These are phyloP conservation scores for Conringia planisiliqua DNA, from an alignment of 345 rosid genomes.

Conservation along the genomic window DNA sequence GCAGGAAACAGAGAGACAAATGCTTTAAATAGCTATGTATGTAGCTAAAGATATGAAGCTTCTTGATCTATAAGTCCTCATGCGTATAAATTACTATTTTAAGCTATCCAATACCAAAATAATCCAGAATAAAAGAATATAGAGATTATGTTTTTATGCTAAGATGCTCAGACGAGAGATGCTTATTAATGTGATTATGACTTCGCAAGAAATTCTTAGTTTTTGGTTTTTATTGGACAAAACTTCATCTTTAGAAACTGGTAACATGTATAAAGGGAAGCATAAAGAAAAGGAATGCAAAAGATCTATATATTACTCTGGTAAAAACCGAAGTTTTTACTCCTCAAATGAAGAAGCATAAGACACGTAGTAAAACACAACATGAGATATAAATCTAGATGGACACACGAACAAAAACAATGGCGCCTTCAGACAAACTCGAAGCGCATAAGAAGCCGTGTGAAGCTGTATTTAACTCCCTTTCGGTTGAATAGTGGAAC, in stretches of 20 bases:
- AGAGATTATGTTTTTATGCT: background rate
- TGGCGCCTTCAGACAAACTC: conserved; percentile 41
- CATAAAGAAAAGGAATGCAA: background rate
- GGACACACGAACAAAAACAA: conserved; percentile 17
- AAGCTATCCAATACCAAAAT: conserved; percentile 15
- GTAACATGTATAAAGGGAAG: background rate
- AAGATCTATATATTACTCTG: background rate
- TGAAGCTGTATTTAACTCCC: conserved; percentile 51
- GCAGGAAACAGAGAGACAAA: conserved; percentile 14
- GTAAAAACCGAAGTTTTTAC: background rate
- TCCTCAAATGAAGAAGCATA: conserved; percentile 5
- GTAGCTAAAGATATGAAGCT: conserved; percentile 20
- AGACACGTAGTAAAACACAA: background rate
- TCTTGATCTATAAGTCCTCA: conserved; percentile 23
- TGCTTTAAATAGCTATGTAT: background rate
- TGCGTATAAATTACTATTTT: background rate
- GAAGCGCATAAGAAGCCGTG: conserved; percentile 74
- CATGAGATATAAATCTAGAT: conserved; percentile 20
- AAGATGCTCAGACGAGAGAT: background rate
- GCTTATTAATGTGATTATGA: background rate
- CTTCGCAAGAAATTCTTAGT: background rate
- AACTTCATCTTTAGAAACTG: background rate
- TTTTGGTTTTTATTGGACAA: background rate
- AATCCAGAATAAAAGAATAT: conserved; percentile 14
- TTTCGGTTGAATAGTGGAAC: conserved; percentile 55